These are phyloP conservation scores for Phellopilus nigrolimitatus DNA, from an alignment of 1,284 basidiomycete species.

Conservation along the genomic window DNA sequence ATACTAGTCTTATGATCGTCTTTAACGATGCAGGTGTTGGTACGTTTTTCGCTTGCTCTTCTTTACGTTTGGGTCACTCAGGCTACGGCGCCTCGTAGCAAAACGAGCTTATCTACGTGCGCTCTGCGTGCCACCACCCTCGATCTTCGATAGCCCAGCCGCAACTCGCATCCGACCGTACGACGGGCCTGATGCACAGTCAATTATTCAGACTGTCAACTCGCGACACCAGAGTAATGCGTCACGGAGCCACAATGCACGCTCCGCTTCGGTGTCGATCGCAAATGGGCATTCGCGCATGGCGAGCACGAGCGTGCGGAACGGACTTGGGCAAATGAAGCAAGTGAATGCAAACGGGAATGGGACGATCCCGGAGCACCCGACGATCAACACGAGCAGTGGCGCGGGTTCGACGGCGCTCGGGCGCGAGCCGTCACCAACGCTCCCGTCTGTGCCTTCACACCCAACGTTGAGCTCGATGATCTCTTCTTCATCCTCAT, in stretches of 20 bases:
- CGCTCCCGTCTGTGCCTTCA: constrained; percentile 71
- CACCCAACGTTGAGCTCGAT: constrained; percentile 79
- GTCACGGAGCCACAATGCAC: constrained; percentile 63
- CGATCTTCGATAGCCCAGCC: constrained; percentile 56
- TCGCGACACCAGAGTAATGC: constrained; percentile 57
- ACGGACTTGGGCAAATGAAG: constrained; percentile 29
- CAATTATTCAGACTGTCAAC: constrained; percentile 86
- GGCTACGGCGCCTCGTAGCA: constrained; percentile 43
- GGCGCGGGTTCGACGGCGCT: constrained; percentile 26
- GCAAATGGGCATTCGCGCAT: constrained; percentile 31
- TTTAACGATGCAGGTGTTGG: constrained; percentile 83
- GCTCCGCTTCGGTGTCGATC: constrained; percentile 63
- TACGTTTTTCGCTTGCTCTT: constrained; percentile 39
- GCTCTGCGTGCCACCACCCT: constrained; percentile 74
- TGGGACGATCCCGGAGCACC: constrained; percentile 49
- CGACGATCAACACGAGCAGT: constrained; percentile 24
- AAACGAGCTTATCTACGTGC: constrained; percentile 93
- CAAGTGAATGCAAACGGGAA: constrained; percentile 34
- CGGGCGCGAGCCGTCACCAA: constrained; percentile 68
- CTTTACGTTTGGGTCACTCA: constrained; percentile 12
- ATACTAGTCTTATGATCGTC: constrained; percentile 92
- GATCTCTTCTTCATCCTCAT: constrained; percentile 66
- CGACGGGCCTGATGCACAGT: constrained; percentile 89
- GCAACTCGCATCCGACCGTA: constrained; percentile 75
- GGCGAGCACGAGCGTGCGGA: constrained; percentile 34